Evolutionary conservation across 2,329 filamentous ascomycete species (phyloP), one percentile per base, ranked within the genome.

Genomic region (Aspergillus hortae): DNA sequence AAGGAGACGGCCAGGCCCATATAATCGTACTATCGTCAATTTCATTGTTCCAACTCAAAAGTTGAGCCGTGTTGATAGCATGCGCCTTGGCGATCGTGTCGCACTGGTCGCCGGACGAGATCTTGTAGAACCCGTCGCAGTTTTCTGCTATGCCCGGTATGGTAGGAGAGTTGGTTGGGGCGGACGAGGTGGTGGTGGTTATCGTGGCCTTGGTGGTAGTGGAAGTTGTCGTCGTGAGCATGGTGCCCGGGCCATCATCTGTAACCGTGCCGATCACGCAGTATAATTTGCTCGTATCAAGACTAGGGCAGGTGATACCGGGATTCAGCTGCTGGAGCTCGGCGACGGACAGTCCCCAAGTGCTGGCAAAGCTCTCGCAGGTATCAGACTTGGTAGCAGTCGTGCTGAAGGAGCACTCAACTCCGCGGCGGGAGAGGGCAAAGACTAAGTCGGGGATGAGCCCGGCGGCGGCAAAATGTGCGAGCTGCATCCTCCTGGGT

Each of bases 201-300:
- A 25, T 44, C 14, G 17, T 30, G 7, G 44, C 38, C 19, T 12
- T 30, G 11, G 44, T 42, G 11, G 30, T n/a, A 2, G 40, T 44
- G 5, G 44, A 25, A 7, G 11, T 48, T n/a, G 50, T 44, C 12
- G 17, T 36, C 11, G 38, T 42, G 11, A 38, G 17, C 2, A 33
- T 44, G 5, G 46, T 41, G 11, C 19, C n/a, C 19, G 27, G 7
- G 7, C 36, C 21, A 15, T 55, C 43, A 19, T 19, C 19, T 2
- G 45, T 54, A 21, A 54, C 45, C 14, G 48, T 54, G 23, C 48
- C 48, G 15, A 54, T 48, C 30, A 54, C 52, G 35, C 52, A 54
- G 45, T 51, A 54, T 27, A 9, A 36, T 27, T 46, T 23, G 45
- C 33, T 54, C 6, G 48, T 32, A 30, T 51, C 45, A 3, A 51